These are phyloP conservation scores for Apophysomyces elegans DNA, from an alignment of 371 early-diverging fungal species.

Conservation along the genomic window DNA sequence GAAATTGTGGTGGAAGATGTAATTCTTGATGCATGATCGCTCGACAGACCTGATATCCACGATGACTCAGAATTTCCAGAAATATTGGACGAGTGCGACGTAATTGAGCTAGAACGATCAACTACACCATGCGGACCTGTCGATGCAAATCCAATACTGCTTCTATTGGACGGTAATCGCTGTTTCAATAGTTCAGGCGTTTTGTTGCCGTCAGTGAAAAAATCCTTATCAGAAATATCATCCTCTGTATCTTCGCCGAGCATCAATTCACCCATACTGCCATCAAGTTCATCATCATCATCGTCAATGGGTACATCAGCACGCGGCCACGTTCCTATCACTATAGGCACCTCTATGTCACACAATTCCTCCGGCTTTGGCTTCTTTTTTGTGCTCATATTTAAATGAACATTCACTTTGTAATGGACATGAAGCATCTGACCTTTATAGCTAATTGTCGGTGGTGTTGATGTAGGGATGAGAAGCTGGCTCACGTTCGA, in stretches of 20 bases:
- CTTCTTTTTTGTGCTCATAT: conserved; percentile 19
- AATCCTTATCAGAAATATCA: conserved; percentile 16
- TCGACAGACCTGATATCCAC: conserved; percentile 34
- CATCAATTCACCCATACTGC: conserved; percentile 13
- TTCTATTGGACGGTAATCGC: conserved; percentile 15
- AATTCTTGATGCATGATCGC: conserved; percentile 31
- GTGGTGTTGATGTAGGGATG: conserved; percentile 54
- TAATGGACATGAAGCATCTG: conserved; percentile 44
- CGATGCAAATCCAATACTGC: conserved; percentile 4
- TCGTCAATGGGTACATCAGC: conserved; percentile 53
- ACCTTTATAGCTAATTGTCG: conserved; percentile 43
- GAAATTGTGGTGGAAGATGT: conserved; percentile 24
- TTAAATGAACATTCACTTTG: conserved; percentile 30
- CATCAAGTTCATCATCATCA: conserved; percentile 39
- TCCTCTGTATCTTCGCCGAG: conserved; percentile 25
- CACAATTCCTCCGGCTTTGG: conserved; percentile 11
- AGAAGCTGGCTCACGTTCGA: conserved; percentile 31
- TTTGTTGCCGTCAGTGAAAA: background rate
- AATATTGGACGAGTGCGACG: conserved; percentile 33
- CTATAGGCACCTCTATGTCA: conserved; percentile 42
- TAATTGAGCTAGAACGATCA: conserved; percentile 36
- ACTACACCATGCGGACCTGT: conserved; percentile 19
- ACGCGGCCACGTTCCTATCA: conserved; percentile 53
- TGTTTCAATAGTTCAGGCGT: background rate
- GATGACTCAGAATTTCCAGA: conserved; percentile 38